These are phyloP conservation scores for Biscogniauxia marginata DNA, from an alignment of 2,329 filamentous ascomycete genomes.

Conservation along the genomic window DNA sequence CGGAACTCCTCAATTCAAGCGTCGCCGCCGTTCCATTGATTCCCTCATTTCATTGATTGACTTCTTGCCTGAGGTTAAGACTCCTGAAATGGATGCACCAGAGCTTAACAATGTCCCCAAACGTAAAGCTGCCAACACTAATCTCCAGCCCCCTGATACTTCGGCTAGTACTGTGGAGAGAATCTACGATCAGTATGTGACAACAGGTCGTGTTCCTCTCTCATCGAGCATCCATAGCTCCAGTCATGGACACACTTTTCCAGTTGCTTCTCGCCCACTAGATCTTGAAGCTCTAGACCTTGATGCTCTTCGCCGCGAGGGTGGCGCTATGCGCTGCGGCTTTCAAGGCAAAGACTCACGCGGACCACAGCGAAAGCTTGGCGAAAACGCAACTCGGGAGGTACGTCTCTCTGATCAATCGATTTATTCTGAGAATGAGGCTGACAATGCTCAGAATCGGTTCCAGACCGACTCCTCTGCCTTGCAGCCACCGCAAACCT, in stretches of 20 bases:
- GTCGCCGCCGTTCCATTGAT: slow-evolving; percentile 3
- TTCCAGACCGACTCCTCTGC: background rate
- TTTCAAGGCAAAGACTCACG: slow-evolving; percentile 11
- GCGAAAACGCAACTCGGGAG: background rate
- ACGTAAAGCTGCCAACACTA: slow-evolving; percentile 1
- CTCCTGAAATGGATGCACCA: background rate
- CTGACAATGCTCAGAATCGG: background rate
- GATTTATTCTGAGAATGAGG: background rate
- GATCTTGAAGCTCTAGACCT: background rate
- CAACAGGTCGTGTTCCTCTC: background rate
- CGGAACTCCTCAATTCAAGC: slow-evolving; percentile 10
- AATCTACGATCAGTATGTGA: slow-evolving; percentile 33
- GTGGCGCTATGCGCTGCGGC: slow-evolving; percentile 7
- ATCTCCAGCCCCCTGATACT: slow-evolving; percentile 14
- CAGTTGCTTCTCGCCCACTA: background rate
- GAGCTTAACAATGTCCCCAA: background rate
- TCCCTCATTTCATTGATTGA: background rate
- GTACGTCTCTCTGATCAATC: background rate
- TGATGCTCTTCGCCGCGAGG: slow-evolving; percentile 3
- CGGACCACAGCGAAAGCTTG: background rate
- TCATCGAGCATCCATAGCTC: slow-evolving; percentile 8
- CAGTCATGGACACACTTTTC: slow-evolving; percentile 4
- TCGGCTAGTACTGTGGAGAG: slow-evolving; percentile 33
- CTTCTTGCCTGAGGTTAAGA: slow-evolving; percentile 1
- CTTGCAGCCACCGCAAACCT: slow-evolving; percentile 3